A percentile compares a stretch with the other conserved stretches of the same genome.
Evolutionary conservation across 441 rosid species (phyloP).

Genomic region (Kokia cookei): DNA sequence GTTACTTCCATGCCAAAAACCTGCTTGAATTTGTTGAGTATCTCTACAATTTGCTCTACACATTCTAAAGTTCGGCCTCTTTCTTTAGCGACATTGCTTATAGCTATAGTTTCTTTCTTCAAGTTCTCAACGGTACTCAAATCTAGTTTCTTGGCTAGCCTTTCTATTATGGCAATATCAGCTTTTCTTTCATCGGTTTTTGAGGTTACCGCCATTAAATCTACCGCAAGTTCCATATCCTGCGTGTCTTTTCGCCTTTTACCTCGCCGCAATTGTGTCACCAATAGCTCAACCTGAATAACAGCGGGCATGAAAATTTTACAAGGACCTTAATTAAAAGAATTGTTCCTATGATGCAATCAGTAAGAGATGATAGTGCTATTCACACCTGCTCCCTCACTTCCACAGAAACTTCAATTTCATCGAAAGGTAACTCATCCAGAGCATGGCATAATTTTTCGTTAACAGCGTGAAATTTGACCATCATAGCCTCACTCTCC

Average conservation of each 20-base stretch:
- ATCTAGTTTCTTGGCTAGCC: neutral
- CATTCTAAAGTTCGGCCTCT: neutral
- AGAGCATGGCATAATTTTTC: neutral
- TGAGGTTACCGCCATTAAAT: neutral
- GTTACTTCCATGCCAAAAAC: neutral
- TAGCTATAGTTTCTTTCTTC: neutral
- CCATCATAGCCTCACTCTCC: neutral
- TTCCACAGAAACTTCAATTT: neutral
- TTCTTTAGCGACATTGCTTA: neutral
- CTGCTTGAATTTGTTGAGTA: neutral
- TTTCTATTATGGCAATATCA: neutral
- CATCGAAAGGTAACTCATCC: constrained; percentile 2
- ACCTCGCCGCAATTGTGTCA: neutral
- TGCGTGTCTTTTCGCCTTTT: neutral
- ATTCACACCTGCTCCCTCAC: neutral
- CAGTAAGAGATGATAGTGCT: neutral
- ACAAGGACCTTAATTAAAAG: too few species aligned
- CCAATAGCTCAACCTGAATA: neutral
- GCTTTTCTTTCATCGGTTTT: neutral
- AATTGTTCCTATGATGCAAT: too few species aligned
- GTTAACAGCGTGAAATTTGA: neutral
- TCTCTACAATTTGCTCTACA: neutral
- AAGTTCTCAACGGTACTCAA: neutral
- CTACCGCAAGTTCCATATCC: neutral
- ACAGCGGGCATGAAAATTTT: too few species aligned